Conservation (phyloP, 495 filamentous ascomycete species). For the Bacidia rubella region DNA sequence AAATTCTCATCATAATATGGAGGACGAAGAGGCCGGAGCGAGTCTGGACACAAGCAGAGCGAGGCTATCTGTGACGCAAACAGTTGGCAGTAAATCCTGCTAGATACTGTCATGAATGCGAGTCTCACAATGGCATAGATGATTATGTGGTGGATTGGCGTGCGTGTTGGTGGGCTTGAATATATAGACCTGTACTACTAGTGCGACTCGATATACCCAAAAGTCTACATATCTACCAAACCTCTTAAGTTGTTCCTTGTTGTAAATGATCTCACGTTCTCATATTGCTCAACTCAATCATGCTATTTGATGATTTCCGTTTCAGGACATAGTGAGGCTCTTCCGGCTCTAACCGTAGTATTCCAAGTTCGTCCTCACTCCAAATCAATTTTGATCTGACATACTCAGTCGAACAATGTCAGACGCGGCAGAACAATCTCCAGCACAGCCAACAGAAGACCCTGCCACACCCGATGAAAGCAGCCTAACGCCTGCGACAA, state of each 20-base stretch:
- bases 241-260: too few relatives aligned
- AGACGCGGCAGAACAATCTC: too few relatives aligned
- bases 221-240: neutral
- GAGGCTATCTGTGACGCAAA: too few relatives aligned
- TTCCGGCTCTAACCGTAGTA: neutral
- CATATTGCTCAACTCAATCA: too few relatives aligned
- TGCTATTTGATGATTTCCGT: neutral
- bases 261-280: too few relatives aligned
- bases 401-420: too few relatives aligned
- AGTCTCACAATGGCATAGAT: neutral
- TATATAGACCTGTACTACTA: neutral
- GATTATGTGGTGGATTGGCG: neutral
- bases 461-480: too few relatives aligned
- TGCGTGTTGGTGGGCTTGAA: neutral
- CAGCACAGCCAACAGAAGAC: too few relatives aligned
- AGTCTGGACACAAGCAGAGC: too few relatives aligned
- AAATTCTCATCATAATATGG: slow-evolving; percentile 54
- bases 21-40: neutral
- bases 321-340: neutral
- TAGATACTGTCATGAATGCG: too few relatives aligned
- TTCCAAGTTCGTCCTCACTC: neutral
- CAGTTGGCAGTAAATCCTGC: too few relatives aligned
- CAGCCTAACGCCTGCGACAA: slow-evolving; percentile 3
- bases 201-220: neutral
- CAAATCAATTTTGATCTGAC: neutral